Evolutionary conservation across 257 asterid species (phyloP).

Genomic region (Nyctanthes arbortristis): DNA sequence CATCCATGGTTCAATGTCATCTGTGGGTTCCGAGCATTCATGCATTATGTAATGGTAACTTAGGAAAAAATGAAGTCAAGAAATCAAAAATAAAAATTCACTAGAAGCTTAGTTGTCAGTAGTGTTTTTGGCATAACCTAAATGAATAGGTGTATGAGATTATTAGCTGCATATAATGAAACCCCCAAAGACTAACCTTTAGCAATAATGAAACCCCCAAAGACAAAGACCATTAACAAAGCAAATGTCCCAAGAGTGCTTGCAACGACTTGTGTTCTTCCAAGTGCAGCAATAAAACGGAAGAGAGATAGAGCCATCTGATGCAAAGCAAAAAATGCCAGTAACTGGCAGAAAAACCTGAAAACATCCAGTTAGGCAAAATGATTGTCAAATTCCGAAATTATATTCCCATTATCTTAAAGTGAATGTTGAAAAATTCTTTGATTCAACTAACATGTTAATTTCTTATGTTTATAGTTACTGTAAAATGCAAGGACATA

Average conservation of each 20-base stretch:
- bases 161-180: too few species aligned
- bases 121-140: too few species aligned
- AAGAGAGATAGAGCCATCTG: slow-evolving; percentile 90
- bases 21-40: slow-evolving; percentile 33
- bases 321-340: slow-evolving; percentile 78
- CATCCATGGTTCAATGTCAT: slow-evolving; percentile 81
- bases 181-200: slow-evolving; percentile 76
- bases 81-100: too few species aligned
- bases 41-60: not conserved
- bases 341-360: slow-evolving; percentile 80
- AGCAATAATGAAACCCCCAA: slow-evolving; percentile 86
- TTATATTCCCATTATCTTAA: not conserved
- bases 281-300: slow-evolving; percentile 76
- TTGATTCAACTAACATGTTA: too few species aligned
- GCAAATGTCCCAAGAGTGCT: slow-evolving; percentile 78
- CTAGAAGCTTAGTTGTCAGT: too few species aligned
- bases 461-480: too few species aligned
- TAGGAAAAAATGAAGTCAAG: too few species aligned
- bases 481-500: slow-evolving; percentile 25
- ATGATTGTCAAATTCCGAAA: not conserved
- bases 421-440: not conserved
- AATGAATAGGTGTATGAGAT: too few species aligned
- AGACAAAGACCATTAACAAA: slow-evolving; percentile 76
- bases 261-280: slow-evolving; percentile 81
- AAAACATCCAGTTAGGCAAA: slow-evolving; percentile 14